These are phyloP conservation scores for Termitomyces sp. DNA, from an alignment of 768 basidiomycete species.

Conservation along the genomic window DNA sequence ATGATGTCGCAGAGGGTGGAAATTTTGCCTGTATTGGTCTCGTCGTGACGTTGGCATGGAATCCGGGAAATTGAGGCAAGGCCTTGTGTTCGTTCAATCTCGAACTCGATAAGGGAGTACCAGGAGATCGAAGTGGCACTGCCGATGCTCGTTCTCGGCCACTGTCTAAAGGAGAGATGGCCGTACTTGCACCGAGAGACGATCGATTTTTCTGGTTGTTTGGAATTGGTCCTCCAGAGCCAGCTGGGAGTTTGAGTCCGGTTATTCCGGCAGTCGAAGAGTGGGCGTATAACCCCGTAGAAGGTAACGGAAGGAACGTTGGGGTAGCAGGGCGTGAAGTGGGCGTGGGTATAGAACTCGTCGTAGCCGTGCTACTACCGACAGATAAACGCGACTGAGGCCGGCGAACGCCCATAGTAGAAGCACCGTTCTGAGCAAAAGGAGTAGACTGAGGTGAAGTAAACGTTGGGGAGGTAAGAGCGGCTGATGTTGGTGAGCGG, in stretches of 20 bases:
- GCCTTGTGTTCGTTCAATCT: slow-evolving; percentile 30
- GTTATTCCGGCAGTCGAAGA: slow-evolving; percentile 31
- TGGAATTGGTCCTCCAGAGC: slow-evolving; percentile 37
- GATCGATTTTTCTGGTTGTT: slow-evolving; percentile 49
- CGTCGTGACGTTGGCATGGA: slow-evolving; percentile 42
- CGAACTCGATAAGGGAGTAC: slow-evolving; percentile 24
- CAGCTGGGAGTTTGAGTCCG: slow-evolving; percentile 58
- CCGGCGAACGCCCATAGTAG: slow-evolving; percentile 44
- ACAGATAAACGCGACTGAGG: slow-evolving; percentile 74
- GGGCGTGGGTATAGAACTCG: slow-evolving; percentile 61
- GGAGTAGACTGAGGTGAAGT: slow-evolving; percentile 31
- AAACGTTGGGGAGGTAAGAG: slow-evolving; percentile 42
- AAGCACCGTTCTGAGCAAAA: slow-evolving; percentile 32
- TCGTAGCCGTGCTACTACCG: slow-evolving; percentile 47
- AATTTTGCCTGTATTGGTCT: slow-evolving; percentile 34
- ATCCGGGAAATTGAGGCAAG: slow-evolving; percentile 37
- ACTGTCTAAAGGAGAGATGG: slow-evolving; percentile 23
- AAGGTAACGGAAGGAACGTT: slow-evolving; percentile 70
- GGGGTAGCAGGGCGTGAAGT: slow-evolving; percentile 71
- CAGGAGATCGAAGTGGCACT: slow-evolving; percentile 26
- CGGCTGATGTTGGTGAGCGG: slow-evolving; percentile 41
- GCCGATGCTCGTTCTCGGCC: slow-evolving; percentile 30
- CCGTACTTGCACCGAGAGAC: slow-evolving; percentile 51
- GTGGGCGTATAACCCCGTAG: slow-evolving; percentile 42
- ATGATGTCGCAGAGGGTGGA: slow-evolving; percentile 27